Base-by-base conservation (phyloP, 176 grass and related monocot genomes). In the Aegilops umbellulata region DNA sequence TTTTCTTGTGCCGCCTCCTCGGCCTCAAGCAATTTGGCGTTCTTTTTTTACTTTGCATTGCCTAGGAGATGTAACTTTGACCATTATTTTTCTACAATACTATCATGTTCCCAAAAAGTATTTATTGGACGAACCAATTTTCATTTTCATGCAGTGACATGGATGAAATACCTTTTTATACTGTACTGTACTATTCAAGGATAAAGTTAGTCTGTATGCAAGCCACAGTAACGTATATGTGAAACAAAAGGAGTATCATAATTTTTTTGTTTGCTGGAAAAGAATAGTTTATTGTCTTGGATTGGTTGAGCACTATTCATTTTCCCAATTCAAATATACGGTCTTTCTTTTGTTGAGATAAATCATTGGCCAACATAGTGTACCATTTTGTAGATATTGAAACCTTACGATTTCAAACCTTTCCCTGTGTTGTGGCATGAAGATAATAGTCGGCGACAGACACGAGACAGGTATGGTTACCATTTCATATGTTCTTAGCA, bases 381-480 rank as follows among this genome's bases (percentile, higher is more conserved):
- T 76, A 57, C 29, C 49, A 38, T 90, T 87, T 80, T 88, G 86
- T 90, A 99, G 97, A 84, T 89, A 65, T 79, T 99, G 86, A 99
- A 91, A 79, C 88, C 86, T 85, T 80, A 92, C 26, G 97, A 99
- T 80, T 91, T 94, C 85, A 99, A 96, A 84, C 97, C 97, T 68
- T 96, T 99, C 82, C 97, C 97, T 41, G 71, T 91, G 11, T 76
- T 96, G 87, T 99, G 97, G 97, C 97, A 99, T 87, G 90, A 94
- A 99, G 97, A 96, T 76, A 92, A 81, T 89, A 87, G 89, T 83
- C 97, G 92, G 46, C 92, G 90, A 65, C 88, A 91, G 72, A 20
- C 77, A 86, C 90, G 92, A 91, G 90, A 99, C 71, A 99, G 97
- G 97, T 96, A 92, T 19, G 26, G 8, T 42, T 82, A 20, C 20